These are phyloP conservation scores for Quillaja saponaria DNA, from an alignment of 306 rosid genomes.

Conservation along the genomic window DNA sequence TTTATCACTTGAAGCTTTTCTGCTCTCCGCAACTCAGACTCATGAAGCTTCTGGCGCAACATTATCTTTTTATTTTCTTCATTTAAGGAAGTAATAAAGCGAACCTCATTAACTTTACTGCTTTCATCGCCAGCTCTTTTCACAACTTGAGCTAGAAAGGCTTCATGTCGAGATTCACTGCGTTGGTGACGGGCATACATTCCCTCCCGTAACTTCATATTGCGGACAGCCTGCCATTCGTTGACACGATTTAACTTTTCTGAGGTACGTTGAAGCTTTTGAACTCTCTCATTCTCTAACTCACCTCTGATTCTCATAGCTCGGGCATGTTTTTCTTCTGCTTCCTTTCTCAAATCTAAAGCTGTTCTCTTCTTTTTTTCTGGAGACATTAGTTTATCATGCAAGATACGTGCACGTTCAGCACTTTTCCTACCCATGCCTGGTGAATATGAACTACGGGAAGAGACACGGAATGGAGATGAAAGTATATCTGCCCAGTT, in stretches of 20 bases:
- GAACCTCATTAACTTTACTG: constrained; percentile 97
- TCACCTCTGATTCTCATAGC: constrained; percentile 94
- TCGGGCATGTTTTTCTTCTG: constrained; percentile 95
- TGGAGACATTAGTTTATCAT: constrained; percentile 94
- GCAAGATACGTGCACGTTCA: constrained; percentile 87
- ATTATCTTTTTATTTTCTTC: constrained; percentile 91
- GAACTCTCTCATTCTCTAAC: constrained; percentile 92
- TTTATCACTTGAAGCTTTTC: constrained; percentile 93
- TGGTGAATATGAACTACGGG: constrained; percentile 80
- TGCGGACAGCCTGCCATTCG: constrained; percentile 93
- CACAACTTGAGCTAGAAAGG: constrained; percentile 92
- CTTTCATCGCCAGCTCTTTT: constrained; percentile 99
- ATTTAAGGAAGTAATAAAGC: constrained; percentile 90
- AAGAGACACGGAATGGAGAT: constrained; percentile 79
- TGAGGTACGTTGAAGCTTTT: constrained; percentile 89
- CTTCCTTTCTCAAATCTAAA: constrained; percentile 81
- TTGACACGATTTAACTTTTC: constrained; percentile 84
- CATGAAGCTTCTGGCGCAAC: constrained; percentile 93
- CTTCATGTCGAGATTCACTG: constrained; percentile 96
- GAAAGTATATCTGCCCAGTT: constrained; percentile 96
- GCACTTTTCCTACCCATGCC: constrained; percentile 85
- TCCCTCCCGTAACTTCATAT: constrained; percentile 89
- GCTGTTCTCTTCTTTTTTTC: constrained; percentile 91
- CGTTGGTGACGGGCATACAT: constrained; percentile 98
- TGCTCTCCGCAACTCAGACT: constrained; percentile 97